A percentile compares a stretch with the other conserved stretches of the same genome.
Conservation (phyloP, 2,329 filamentous ascomycete genomes). For the Aureobasidium mangrovei region DNA sequence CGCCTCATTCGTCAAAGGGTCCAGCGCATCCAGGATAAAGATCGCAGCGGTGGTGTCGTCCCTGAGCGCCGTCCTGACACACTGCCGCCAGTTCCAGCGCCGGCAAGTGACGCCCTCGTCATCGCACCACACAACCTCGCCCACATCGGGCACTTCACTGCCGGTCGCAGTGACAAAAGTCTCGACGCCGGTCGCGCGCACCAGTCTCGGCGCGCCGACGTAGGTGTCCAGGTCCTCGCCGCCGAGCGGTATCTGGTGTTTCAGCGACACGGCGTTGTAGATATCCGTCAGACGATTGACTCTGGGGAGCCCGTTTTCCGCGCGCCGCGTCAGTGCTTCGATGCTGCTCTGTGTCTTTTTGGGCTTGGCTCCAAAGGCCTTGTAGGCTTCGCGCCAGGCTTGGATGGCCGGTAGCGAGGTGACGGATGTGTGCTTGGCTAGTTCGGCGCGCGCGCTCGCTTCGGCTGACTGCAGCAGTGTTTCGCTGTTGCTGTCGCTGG, state of each 20-base stretch:
- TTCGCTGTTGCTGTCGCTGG: slow-evolving; percentile 27
- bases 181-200: slow-evolving; percentile 26
- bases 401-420: slow-evolving; percentile 30
- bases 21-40: slow-evolving; percentile 29
- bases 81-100: slow-evolving; percentile 34
- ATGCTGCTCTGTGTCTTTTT: slow-evolving; percentile 31
- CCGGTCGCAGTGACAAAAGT: slow-evolving; percentile 26
- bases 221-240: not conserved
- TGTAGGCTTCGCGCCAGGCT: slow-evolving; percentile 33
- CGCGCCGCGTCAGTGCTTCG: slow-evolving; percentile 29
- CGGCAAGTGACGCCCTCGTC: slow-evolving; percentile 31
- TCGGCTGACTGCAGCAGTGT: slow-evolving; percentile 26
- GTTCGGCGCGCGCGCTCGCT: slow-evolving; percentile 14
- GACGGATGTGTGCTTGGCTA: slow-evolving; percentile 18
- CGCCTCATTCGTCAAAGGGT: slow-evolving; percentile 19
- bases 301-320: slow-evolving; percentile 27
- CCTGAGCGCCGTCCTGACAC: slow-evolving; percentile 28
- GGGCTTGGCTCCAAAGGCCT: slow-evolving; percentile 32
- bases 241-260: not conserved
- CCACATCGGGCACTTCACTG: slow-evolving; percentile 24
- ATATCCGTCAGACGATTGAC: slow-evolving; percentile 24
- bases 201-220: not conserved
- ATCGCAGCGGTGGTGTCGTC: slow-evolving; percentile 30
- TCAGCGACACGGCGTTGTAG: not conserved
- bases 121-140: slow-evolving; percentile 35